Percentiles rank a stretch among this genome's conserved stretches.
These are phyloP conservation scores for Calendula officinalis DNA, from an alignment of 129 eudicot genomes.

Conservation along the genomic window DNA sequence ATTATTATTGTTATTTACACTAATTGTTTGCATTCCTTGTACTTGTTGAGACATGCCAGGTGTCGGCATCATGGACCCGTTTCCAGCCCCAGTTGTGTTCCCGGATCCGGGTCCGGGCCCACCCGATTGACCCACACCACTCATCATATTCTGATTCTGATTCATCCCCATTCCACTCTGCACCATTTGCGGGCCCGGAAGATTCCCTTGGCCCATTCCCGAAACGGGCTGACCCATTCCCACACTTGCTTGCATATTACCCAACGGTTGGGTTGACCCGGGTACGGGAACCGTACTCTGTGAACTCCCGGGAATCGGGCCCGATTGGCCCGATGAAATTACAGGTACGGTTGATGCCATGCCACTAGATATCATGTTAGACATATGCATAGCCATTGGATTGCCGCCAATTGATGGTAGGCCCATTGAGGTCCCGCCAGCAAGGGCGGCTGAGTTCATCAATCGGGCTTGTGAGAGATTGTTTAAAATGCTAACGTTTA, in stretches of 20 bases:
- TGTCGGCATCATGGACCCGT: slow-evolving; percentile 71
- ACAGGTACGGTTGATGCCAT: slow-evolving; percentile 75
- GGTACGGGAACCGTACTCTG: too few relatives aligned
- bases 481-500: slow-evolving; percentile 62
- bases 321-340: slow-evolving; percentile 70
- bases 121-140: slow-evolving; percentile 54
- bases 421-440: slow-evolving; percentile 77
- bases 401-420: slow-evolving; percentile 69
- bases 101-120: slow-evolving; percentile 51
- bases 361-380: slow-evolving; percentile 91
- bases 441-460: slow-evolving; percentile 62
- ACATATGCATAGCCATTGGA: slow-evolving; percentile 78
- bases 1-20: slow-evolving; percentile 41
- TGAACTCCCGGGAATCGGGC: slow-evolving; percentile 53
- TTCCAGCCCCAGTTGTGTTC: slow-evolving; percentile 55
- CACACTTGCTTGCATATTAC: slow-evolving; percentile 66
- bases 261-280: slow-evolving; percentile 44
- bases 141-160: slow-evolving; percentile 51
- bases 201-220: slow-evolving; percentile 65
- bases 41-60: slow-evolving; percentile 49
- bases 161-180: slow-evolving; percentile 73
- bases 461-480: slow-evolving; percentile 72
- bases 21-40: slow-evolving; percentile 70
- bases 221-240: slow-evolving; percentile 69
- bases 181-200: slow-evolving; percentile 70